A percentile compares a stretch with the other conserved stretches of the same genome.
Conservation (phyloP, 176 grass and related monocot species). For the Ampelocalamus luodianensis region DNA sequence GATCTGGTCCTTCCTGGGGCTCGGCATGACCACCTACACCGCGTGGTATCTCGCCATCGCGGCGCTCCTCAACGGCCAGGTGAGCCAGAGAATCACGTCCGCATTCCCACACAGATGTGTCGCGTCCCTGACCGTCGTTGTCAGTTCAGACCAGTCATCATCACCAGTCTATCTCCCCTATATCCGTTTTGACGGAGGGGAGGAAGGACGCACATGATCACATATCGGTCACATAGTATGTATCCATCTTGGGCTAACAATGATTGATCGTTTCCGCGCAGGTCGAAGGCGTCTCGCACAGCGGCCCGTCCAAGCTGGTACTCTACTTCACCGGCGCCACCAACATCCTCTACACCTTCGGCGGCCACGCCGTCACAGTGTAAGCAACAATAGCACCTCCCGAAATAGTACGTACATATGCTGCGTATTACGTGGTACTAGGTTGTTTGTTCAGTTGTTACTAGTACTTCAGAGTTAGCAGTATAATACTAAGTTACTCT, state of each 20-base stretch:
- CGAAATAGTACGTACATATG: neutral
- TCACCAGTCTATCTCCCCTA: neutral
- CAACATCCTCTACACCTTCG: slow-evolving; percentile 96
- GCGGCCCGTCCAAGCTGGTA: slow-evolving; percentile 64
- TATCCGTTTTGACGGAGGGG: neutral
- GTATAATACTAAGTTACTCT: neutral
- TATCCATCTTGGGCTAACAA: neutral
- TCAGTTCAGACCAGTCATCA: neutral
- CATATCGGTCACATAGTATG: neutral
- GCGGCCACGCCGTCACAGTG: slow-evolving; percentile 90
- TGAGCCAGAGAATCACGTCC: slow-evolving; percentile 13
- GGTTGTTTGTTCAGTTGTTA: slow-evolving; percentile 3
- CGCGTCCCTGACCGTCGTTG: neutral
- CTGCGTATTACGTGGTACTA: neutral
- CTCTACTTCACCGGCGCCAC: slow-evolving; percentile 95
- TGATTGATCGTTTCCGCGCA: slow-evolving; percentile 36
- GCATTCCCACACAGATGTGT: neutral
- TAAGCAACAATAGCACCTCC: slow-evolving; percentile 41
- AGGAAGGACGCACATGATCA: neutral
- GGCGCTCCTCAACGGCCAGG: slow-evolving; percentile 70
- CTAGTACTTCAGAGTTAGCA: neutral
- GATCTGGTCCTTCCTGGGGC: slow-evolving; percentile 91
- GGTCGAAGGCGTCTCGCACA: slow-evolving; percentile 60
- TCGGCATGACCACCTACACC: slow-evolving; percentile 90
- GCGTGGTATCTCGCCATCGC: slow-evolving; percentile 86